Base-by-base conservation (phyloP, 164 flowering plant species). In the Houttuynia cordata region DNA sequence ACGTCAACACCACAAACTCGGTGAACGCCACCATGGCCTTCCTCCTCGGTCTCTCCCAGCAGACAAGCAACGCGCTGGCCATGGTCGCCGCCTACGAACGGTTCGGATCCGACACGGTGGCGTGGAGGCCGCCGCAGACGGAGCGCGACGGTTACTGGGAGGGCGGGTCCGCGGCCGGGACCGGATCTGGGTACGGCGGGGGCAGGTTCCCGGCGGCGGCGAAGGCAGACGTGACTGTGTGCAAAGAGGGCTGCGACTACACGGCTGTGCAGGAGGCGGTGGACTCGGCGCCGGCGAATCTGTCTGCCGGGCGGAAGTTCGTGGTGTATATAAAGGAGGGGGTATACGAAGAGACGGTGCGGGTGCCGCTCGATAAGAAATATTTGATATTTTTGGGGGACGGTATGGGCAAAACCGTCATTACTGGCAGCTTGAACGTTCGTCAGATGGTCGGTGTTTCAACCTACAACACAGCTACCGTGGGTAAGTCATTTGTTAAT, bases 71-170 rank as follows among this genome's bases (percentile, higher is more conserved):
- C 64, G 85, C 88, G 0, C 66, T 93, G 22, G 77, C 84, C 71
- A 82, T 93, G 88, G 7, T 82, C 25, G n/a, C 59, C 39, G 71
- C 96, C 1, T 82, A 77, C 60, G 96, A 84, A 51, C 41, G 42
- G 8, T 81, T 58, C 70, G 88, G 91, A 0, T 62, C 69, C 17
- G 75, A 83, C 7, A 72, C 70, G 15, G 74, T 10, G 19, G 58
- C 67, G 10, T 93, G 97, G 97, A 49, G 21, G 52, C 87, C 88
- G 10, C 90, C 89, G 1, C 3, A 24, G 77, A 88, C 99, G n/a
- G 99, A 93, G 75, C 73, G 99, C 24, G 76, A 77, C 62, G 93
- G 95, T 56, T 84, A 87, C 62, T 92, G 93, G 95, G 93, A 75
- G 56, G 58, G 50, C 21, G 47, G 63, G n/a, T n/a, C n/a, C 13